Evolutionary conservation across 805 yeast genomes (phyloP).

Genomic region (Ogataea trehaloabstinens): DNA sequence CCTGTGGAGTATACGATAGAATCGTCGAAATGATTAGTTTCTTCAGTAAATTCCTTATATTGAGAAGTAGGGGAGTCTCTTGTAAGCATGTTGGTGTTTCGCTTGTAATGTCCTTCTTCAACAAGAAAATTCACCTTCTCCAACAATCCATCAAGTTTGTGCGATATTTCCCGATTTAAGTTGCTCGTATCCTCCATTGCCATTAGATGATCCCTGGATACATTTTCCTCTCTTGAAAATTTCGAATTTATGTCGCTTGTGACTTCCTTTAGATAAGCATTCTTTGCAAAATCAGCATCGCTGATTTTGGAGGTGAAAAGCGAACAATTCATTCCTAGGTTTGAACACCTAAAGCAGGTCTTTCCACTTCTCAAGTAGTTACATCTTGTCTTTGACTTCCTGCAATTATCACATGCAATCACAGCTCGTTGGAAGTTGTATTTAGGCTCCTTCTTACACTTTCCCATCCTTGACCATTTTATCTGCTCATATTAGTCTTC

Average conservation of each 20-base stretch:
- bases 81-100: background rate
- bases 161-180: background rate
- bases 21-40: background rate
- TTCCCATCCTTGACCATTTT: background rate
- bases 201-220: too few relatives aligned
- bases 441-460: conserved; percentile 5
- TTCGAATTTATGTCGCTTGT: background rate
- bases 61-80: background rate
- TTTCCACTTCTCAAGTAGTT: conserved; percentile 14
- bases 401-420: conserved; percentile 19
- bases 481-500: too few relatives aligned
- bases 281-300: background rate
- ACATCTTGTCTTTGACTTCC: conserved; percentile 24
- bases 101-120: background rate
- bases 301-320: conserved; percentile 1
- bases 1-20: background rate
- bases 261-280: background rate
- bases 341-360: conserved; percentile 22
- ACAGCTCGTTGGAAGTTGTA: conserved; percentile 18
- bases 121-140: background rate
- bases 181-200: background rate
- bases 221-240: background rate
- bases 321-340: conserved; percentile 16
- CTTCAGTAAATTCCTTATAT: background rate
- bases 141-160: background rate